Evolutionary conservation across 2,329 filamentous ascomycete species (phyloP).

Genomic region (Microcyclospora pomicola): DNA sequence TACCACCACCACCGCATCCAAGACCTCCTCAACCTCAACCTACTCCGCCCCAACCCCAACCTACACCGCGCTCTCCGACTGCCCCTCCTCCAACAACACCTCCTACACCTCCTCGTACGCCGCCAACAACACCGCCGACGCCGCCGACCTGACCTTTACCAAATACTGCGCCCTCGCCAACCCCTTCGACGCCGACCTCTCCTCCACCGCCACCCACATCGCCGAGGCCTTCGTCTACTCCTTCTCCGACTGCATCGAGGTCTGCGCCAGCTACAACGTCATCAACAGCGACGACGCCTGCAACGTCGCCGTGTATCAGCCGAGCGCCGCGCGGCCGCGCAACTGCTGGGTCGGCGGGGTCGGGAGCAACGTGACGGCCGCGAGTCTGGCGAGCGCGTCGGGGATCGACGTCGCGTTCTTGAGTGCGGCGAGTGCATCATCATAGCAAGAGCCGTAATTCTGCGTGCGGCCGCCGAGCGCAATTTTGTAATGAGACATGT

Average conservation of each 20-base stretch:
- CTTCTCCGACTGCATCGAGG: constrained; percentile 24
- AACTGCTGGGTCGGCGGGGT: constrained; percentile 21
- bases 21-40: constrained; percentile 9
- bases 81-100: constrained; percentile 20
- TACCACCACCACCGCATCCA: constrained; percentile 8
- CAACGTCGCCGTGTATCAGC: constrained; percentile 20
- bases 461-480: too few species aligned
- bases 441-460: too few species aligned
- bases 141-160: constrained; percentile 16
- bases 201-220: constrained; percentile 10
- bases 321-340: constrained; percentile 12
- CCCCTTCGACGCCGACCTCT: constrained; percentile 13
- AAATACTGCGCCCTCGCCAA: constrained; percentile 20
- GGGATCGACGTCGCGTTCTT: too few species aligned
- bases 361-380: too few species aligned
- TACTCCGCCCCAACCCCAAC: constrained; percentile 20
- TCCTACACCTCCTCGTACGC: constrained; percentile 16
- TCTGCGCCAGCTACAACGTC: constrained; percentile 22
- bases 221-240: constrained; percentile 22
- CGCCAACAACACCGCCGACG: constrained; percentile 1
- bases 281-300: constrained; percentile 13
- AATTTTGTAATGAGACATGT: too few species aligned
- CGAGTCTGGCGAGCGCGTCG: neutral
- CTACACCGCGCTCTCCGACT: constrained; percentile 19
- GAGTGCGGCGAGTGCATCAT: too few species aligned